Evolutionary conservation across 192 early-diverging fungal genomes (phyloP).

Genomic region (Mortierella alpina): DNA sequence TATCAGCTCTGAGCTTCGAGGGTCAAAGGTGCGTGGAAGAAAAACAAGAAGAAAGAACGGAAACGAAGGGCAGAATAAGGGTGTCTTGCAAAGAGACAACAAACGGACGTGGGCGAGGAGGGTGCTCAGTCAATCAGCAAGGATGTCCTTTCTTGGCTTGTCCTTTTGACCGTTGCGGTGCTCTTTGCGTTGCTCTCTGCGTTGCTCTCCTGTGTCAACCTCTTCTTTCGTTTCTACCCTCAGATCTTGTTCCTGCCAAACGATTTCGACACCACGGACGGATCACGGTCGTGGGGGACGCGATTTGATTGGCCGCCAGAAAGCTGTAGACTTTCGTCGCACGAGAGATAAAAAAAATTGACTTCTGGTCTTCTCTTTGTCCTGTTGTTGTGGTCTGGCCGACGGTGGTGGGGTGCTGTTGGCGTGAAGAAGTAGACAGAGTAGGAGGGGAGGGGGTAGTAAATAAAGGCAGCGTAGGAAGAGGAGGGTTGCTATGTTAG

Average conservation of each 20-base stretch:
- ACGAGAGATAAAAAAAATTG: conserved; percentile 5
- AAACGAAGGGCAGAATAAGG: background rate
- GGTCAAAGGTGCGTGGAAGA: background rate
- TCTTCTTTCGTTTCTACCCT: too few species aligned
- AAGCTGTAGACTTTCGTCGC: conserved; percentile 8
- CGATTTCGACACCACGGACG: conserved; percentile 14
- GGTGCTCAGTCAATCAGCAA: conserved; percentile 5
- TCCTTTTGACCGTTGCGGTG: too few species aligned
- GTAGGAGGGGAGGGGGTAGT: too few species aligned
- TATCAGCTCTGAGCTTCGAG: too few species aligned
- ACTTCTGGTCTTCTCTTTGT: background rate
- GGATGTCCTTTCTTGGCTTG: background rate
- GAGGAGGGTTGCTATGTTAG: too few species aligned
- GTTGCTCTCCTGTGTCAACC: background rate
- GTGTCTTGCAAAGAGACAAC: background rate
- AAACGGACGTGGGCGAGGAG: background rate
- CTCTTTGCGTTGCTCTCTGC: too few species aligned
- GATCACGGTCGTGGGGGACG: conserved; percentile 38
- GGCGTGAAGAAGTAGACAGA: too few species aligned
- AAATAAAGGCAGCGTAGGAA: too few species aligned
- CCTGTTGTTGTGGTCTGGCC: too few species aligned
- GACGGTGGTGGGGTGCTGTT: too few species aligned
- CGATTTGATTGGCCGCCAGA: conserved; percentile 35
- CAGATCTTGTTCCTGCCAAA: background rate
- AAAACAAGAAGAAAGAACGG: background rate